Percentiles rank a stretch among this genome's conserved stretches.
Conservation (phyloP, 106 monocot genomes). For the Platanthera zijinensis region DNA sequence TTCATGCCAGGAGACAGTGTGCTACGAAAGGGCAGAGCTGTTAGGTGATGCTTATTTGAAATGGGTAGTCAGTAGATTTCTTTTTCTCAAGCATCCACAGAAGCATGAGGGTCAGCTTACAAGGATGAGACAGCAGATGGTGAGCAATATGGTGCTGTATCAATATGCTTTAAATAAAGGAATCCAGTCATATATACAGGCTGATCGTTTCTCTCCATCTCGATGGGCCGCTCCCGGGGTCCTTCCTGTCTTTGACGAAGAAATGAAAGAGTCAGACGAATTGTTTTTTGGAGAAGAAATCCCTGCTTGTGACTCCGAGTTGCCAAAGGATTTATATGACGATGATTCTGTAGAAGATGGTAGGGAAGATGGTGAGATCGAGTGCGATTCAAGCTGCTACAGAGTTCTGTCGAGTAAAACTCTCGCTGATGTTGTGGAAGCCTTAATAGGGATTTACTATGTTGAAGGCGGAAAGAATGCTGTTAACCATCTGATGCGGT, state of each 20-base stretch:
- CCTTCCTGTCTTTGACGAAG: slow-evolving; percentile 95
- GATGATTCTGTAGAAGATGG: slow-evolving; percentile 46
- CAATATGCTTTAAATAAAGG: slow-evolving; percentile 79
- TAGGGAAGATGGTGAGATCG: slow-evolving; percentile 86
- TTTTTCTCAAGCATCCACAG: slow-evolving; percentile 92
- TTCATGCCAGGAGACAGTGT: slow-evolving; percentile 93
- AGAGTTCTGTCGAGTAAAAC: slow-evolving; percentile 97
- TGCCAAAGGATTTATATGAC: slow-evolving; percentile 24
- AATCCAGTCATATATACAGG: slow-evolving; percentile 94
- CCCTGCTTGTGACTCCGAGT: slow-evolving; percentile 8
- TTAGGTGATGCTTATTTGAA: slow-evolving; percentile 96
- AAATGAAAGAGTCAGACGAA: slow-evolving; percentile 47
- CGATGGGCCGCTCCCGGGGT: slow-evolving; percentile 98
- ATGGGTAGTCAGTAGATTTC: slow-evolving; percentile 97
- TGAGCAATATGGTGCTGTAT: slow-evolving; percentile 93
- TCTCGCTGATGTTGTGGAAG: slow-evolving; percentile 95
- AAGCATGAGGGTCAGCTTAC: slow-evolving; percentile 99
- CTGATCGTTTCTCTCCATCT: slow-evolving; percentile 88
- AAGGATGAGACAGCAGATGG: slow-evolving; percentile 98
- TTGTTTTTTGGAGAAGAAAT: slow-evolving; percentile 37
- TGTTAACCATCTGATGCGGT: slow-evolving; percentile 87
- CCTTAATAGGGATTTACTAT: slow-evolving; percentile 93
- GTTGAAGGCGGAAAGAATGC: slow-evolving; percentile 87
- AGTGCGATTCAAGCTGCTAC: slow-evolving; percentile 73
- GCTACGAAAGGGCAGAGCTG: slow-evolving; percentile 97